phyloP scores from a whole-genome alignment of 495 filamentous ascomycete species.

The Tuber borchii region DNA sequence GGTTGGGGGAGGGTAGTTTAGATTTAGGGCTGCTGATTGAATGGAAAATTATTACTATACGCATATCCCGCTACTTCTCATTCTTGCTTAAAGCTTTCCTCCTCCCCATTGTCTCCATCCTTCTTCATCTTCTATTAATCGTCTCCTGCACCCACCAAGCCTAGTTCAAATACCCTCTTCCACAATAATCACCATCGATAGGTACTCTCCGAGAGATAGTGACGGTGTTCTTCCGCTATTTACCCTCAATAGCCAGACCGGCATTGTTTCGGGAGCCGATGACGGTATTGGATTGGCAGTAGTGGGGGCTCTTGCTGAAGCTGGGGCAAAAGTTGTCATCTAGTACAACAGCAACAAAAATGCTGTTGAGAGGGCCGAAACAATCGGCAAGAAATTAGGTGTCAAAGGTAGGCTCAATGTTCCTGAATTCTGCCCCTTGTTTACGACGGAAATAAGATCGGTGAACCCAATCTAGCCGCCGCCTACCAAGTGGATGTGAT shows the following conservation, averaged over 20 bases:
- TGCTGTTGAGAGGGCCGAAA: conserved; percentile 59
- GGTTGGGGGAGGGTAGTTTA: too few relatives aligned
- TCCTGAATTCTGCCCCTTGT: neutral
- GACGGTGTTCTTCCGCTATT: conserved; percentile 64
- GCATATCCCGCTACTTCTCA: conserved; percentile 2
- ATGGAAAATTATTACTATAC: too few relatives aligned
- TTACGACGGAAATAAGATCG: neutral
- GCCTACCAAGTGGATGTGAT: conserved; percentile 69
- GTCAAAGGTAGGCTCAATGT: conserved; percentile 58
- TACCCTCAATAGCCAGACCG: conserved; percentile 74
- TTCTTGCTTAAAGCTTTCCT: conserved; percentile 4
- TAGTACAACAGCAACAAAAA: conserved; percentile 79
- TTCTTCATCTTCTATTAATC: neutral
- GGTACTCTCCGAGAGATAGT: conserved; percentile 52
- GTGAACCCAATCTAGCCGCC: conserved; percentile 50
- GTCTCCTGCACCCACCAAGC: neutral
- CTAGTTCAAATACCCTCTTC: conserved; percentile 15
- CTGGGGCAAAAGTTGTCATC: conserved; percentile 79
- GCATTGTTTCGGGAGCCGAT: conserved; percentile 74
- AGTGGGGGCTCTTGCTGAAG: conserved; percentile 70
- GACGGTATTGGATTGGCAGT: conserved; percentile 75
- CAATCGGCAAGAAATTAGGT: conserved; percentile 68
- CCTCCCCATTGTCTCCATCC: conserved; percentile 6
- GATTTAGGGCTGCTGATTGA: too few relatives aligned
- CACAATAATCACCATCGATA: conserved; percentile 28